Conservation (phyloP, 2,329 filamentous ascomycete genomes). For the Cyphellophora europaea region DNA sequence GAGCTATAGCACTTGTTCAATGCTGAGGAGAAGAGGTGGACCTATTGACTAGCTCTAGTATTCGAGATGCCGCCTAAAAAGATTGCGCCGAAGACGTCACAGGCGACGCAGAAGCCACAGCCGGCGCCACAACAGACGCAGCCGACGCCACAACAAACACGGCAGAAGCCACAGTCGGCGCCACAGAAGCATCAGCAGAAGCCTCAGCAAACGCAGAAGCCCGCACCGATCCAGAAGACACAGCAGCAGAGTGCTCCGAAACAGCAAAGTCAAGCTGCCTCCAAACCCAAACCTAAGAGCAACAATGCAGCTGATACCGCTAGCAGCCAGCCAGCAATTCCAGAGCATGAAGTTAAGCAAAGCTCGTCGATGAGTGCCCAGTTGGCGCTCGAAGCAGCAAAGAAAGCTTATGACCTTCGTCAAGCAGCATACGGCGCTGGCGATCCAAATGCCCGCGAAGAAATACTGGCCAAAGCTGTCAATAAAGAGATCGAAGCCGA, state of each 20-base stretch:
- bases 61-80: slow-evolving; percentile 1
- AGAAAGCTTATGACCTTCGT: slow-evolving; percentile 29
- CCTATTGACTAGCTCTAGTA: too few relatives aligned
- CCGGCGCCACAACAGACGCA: slow-evolving; percentile 1
- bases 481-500: slow-evolving; percentile 32
- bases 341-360: slow-evolving; percentile 28
- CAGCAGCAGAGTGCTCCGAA: background rate
- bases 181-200: too few relatives aligned
- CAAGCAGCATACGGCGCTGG: slow-evolving; percentile 30
- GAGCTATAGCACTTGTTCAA: too few relatives aligned
- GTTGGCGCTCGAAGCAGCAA: slow-evolving; percentile 26
- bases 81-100: slow-evolving; percentile 1
- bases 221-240: too few relatives aligned
- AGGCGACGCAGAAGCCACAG: background rate
- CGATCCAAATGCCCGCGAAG: slow-evolving; percentile 28
- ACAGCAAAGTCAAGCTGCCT: slow-evolving; percentile 1
- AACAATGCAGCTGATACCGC: slow-evolving; percentile 1
- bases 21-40: too few relatives aligned
- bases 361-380: slow-evolving; percentile 28
- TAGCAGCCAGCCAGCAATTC: slow-evolving; percentile 15
- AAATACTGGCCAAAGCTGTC: slow-evolving; percentile 29
- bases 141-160: too few relatives aligned
- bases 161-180: too few relatives aligned
- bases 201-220: too few relatives aligned
- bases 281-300: slow-evolving; percentile 2